A percentile compares a stretch with the other conserved stretches of the same genome.
These are phyloP conservation scores for Starmerella tilneyi DNA, from an alignment of 805 yeast genomes.

Conservation along the genomic window DNA sequence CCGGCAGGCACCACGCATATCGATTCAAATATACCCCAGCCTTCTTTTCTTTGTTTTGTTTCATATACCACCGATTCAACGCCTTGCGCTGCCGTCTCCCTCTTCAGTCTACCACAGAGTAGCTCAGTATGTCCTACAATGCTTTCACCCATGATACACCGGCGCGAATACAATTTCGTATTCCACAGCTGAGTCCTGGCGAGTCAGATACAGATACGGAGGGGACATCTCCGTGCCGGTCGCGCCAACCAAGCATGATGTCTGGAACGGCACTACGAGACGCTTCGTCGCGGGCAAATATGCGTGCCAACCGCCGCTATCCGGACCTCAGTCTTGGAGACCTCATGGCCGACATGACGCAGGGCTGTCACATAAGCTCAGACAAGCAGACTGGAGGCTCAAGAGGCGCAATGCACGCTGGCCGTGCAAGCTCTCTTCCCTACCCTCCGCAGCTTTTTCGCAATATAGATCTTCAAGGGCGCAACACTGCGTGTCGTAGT, in stretches of 20 bases:
- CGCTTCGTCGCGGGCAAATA: neutral
- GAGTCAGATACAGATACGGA: neutral
- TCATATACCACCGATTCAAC: neutral
- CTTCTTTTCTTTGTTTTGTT: neutral
- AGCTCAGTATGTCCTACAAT: neutral
- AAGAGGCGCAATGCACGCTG: constrained; percentile 4
- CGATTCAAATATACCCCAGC: neutral
- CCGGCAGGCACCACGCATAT: neutral
- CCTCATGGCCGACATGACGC: neutral
- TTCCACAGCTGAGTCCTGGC: neutral
- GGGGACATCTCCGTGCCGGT: neutral
- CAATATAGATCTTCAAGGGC: neutral
- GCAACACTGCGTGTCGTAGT: neutral
- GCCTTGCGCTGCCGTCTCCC: neutral
- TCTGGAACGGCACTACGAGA: neutral
- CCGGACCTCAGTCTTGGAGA: neutral
- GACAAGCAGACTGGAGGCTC: no score
- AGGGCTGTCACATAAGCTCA: neutral
- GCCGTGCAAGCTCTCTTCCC: neutral
- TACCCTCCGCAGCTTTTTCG: constrained; percentile 1
- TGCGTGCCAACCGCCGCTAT: neutral
- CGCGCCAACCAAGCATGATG: neutral
- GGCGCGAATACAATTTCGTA: neutral
- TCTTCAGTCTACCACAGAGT: neutral
- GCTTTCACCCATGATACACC: neutral